Base-by-base conservation (phyloP, 73 alveolate species). In the Stentor coeruleus region DNA sequence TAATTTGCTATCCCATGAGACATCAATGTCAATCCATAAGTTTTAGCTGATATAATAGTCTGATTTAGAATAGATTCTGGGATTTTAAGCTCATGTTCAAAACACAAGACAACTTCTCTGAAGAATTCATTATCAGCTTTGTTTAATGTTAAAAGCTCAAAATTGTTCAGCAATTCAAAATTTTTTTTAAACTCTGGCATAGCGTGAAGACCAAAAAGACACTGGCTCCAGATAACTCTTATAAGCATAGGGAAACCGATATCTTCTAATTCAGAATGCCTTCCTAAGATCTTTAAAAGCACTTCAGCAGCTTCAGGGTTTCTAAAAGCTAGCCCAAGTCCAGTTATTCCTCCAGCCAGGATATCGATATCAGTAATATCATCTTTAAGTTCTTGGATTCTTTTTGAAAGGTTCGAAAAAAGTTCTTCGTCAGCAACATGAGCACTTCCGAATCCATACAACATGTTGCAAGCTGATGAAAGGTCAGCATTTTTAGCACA, bases 401-500 rank as follows among this genome's bases (percentile, higher is more conserved):
- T 66, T 66, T 20, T 66, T 0, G 79, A 20, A 28, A 66, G 37
- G n/a, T 1, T 26, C 20, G n/a, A 37, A 33, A 66, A 11, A 66
- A 33, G 36, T 33, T 66, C 79, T 20, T 20, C 49, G 41, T 66
- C 79, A 0, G 33, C 26, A 26, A 31, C 36, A 33, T 66, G n/a
- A 31, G 33, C 37, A 28, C 20, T 11, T 66, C 79, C 79, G n/a
- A 66, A 40, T 26, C 79, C 79, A 33, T 66, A 33, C n/a, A 66
- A 20, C n/a, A 31, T 15, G 0, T 66, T 31, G 37, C 79, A 66
- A 2, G 79, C 79, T 66, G 40, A 20, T 28, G n/a, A 20, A 66
- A 20, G 33, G 33, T 66, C 37, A 0, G 79, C 37, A 20, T 66
- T 66, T 1, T 66, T 0, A 20, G 79, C 79, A 20, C 20, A 37